A percentile compares a stretch with the other conserved stretches of the same genome.
Evolutionary conservation across 2,329 filamentous ascomycete genomes (phyloP).

Genomic region (Dothiorella sarmentorum): DNA sequence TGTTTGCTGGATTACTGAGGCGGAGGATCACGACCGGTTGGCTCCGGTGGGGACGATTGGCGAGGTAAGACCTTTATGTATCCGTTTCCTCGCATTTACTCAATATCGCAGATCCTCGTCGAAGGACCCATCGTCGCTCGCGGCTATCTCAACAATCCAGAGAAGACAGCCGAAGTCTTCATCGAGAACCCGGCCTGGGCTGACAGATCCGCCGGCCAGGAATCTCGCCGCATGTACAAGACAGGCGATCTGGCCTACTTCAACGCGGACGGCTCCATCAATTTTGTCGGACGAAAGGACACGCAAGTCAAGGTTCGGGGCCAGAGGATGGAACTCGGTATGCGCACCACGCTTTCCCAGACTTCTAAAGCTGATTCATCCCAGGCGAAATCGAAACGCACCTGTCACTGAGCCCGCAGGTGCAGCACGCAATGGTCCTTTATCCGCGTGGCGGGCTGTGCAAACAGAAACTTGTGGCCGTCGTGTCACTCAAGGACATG

Average conservation of each 20-base stretch:
- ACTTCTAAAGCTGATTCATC: too few species aligned
- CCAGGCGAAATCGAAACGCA: neutral
- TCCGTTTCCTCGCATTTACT: too few species aligned
- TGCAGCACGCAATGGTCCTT: too few species aligned
- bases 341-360: constrained; percentile 39
- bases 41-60: constrained; percentile 34
- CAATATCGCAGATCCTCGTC: too few species aligned
- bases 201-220: neutral
- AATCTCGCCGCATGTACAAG: constrained; percentile 30
- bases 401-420: too few species aligned
- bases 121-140: constrained; percentile 34
- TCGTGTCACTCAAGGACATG: constrained; percentile 38
- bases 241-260: constrained; percentile 35
- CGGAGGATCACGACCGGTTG: constrained; percentile 30
- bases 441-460: neutral
- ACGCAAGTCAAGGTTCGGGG: constrained; percentile 42
- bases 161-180: constrained; percentile 32
- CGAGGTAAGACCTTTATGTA: too few species aligned
- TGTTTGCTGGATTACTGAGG: constrained; percentile 31
- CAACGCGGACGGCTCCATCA: constrained; percentile 32
- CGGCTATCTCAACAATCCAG: constrained; percentile 33
- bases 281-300: constrained; percentile 36
- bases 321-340: constrained; percentile 45
- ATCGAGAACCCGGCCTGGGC: constrained; percentile 31
- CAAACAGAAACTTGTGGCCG: constrained; percentile 36